Conservation (phyloP, 345 rosid species). For the Melaleuca alternifolia region DNA sequence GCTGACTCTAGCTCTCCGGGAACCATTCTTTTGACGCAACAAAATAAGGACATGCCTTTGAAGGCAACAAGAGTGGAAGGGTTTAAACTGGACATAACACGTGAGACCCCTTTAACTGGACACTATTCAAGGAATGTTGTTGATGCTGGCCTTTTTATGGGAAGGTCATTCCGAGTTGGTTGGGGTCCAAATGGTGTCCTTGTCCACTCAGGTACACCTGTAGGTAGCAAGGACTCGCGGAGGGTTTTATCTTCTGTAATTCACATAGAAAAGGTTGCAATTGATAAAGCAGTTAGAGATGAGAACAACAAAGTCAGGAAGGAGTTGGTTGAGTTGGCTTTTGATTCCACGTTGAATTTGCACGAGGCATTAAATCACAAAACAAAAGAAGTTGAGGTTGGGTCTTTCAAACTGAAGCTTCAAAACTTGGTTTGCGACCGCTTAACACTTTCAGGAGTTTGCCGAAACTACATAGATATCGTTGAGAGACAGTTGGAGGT, state of each 20-base stretch:
- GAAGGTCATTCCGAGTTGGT: conserved; percentile 93
- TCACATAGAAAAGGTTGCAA: conserved; percentile 69
- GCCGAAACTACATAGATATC: conserved; percentile 69
- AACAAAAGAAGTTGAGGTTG: conserved; percentile 48
- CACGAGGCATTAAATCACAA: conserved; percentile 55
- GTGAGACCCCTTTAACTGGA: conserved; percentile 55
- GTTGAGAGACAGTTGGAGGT: conserved; percentile 75
- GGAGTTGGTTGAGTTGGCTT: conserved; percentile 62
- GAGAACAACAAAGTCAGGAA: conserved; percentile 52
- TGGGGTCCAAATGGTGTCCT: conserved; percentile 98
- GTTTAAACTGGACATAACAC: conserved; percentile 60
- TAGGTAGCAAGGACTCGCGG: conserved; percentile 35
- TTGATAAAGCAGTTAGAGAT: conserved; percentile 75
- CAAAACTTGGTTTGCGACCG: conserved; percentile 52
- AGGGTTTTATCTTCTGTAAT: conserved; percentile 62
- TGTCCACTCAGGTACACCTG: conserved; percentile 66
- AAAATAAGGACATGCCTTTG: conserved; percentile 47
- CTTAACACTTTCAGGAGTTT: conserved; percentile 58
- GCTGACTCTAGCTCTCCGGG: conserved; percentile 39
- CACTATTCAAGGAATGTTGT: conserved; percentile 68
- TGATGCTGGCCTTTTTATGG: conserved; percentile 96
- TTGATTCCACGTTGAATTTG: conserved; percentile 70
- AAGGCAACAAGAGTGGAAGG: conserved; percentile 48
- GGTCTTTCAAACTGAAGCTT: conserved; percentile 63
- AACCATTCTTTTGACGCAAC: conserved; percentile 66